These are phyloP conservation scores for Prunus fruticosa DNA, from an alignment of 306 rosid species.

Conservation along the genomic window DNA sequence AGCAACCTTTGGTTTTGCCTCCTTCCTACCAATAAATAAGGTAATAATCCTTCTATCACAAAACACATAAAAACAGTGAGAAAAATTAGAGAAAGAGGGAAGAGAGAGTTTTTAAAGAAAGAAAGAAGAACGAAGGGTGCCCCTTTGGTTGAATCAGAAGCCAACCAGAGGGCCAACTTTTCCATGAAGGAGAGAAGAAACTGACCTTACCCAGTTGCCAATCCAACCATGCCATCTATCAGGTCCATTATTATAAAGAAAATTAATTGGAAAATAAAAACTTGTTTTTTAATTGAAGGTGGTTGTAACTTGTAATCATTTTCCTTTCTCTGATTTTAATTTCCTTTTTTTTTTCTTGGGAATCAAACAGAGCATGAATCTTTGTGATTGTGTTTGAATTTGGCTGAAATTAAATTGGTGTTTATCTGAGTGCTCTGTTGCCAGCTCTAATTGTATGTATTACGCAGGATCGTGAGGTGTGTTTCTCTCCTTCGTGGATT, in stretches of 20 bases:
- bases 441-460: not conserved
- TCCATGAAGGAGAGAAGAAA: constrained; percentile 11
- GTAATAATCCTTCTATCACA: not conserved
- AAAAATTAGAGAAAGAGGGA: not conserved
- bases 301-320: not conserved
- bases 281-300: not conserved
- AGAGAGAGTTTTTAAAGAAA: not conserved
- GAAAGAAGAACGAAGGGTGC: not conserved
- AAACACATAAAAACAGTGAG: not conserved
- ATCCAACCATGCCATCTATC: constrained; percentile 34
- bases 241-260: constrained; percentile 13
- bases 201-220: not conserved
- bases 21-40: not conserved
- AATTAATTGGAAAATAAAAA: not conserved
- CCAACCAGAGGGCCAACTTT: constrained; percentile 21
- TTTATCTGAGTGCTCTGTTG: constrained; percentile 15
- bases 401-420: constrained; percentile 5
- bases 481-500: constrained; percentile 8
- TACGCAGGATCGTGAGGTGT: constrained; percentile 9
- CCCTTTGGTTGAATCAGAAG: constrained; percentile 25
- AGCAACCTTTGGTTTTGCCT: not conserved
- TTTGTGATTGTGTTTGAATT: not conserved
- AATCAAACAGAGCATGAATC: constrained; percentile 18
- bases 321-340: not conserved
- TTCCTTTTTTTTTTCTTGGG: not conserved